Evolutionary conservation across 306 rosid species (phyloP), one percentile per base, ranked within the genome.

Genomic region (Echinosophora koreensis): DNA sequence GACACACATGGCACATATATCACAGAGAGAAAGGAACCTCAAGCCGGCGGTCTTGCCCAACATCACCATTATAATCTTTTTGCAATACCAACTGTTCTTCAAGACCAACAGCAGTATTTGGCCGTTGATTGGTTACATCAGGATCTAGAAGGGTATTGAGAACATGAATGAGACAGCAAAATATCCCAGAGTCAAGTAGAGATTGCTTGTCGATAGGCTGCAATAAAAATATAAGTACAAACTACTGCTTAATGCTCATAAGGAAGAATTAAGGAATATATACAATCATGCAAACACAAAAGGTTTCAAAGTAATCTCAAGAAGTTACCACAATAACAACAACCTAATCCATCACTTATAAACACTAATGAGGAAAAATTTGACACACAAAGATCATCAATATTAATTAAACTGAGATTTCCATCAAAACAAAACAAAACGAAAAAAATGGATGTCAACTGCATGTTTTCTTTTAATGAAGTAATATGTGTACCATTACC

Each of bases 161-260:
- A 79, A 91, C 89, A 76, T 87, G 88, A 80, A 96, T 90, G 90
- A 96, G 99, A 84, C 99, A 96, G 87, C 99, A 89, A 63, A 96
- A 91, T 84, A 96, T 93, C 66, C 99, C 99, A 66, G 99, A 96
- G 87, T 93, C 99, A 42, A 96, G 99, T 84, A 96, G 94, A 81
- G 97, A 96, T 85, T 93, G 97, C 78, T 96, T 96, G 88, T 93
- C 99, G 68, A 91, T 83, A 64, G 98, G 98, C 99, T 96, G 96
- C 87, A 86, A 81, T 76, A 59, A 42, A 54, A 15, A 71, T 30
- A 49, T 8, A 67, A 60, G 44, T 37, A 65, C 55, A 52, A 71
- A 34, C 76, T 58, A 77, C 44, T 13, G 54, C 49, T 82, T 71
- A 71, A 72, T 66, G 56, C 70, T 61, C 49, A 14, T 30, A 50